These are phyloP conservation scores for Fistulifera pelliculosa DNA, from an alignment of 108 stramenopile genomes.

Conservation along the genomic window DNA sequence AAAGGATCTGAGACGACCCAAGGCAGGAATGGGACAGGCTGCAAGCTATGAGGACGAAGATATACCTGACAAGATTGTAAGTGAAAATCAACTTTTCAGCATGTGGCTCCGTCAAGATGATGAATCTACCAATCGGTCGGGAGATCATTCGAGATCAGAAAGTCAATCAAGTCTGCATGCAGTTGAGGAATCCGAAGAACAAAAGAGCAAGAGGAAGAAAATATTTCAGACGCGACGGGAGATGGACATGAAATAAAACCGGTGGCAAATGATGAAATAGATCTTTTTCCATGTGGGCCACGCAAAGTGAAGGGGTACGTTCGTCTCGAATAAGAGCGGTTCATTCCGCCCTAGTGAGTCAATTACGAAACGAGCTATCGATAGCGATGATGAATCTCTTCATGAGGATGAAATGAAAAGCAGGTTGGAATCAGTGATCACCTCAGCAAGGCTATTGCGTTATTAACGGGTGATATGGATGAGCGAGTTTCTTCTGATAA, in stretches of 20 bases:
- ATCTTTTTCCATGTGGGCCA: conserved; percentile 53
- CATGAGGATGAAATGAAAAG: conserved; percentile 73
- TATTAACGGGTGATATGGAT: conserved; percentile 35
- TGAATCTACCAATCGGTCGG: not conserved
- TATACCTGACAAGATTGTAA: not conserved
- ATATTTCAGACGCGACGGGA: not conserved
- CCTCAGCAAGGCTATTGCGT: conserved; percentile 64
- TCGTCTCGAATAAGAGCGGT: not conserved
- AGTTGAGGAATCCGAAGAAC: too few relatives aligned
- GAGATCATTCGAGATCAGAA: not conserved
- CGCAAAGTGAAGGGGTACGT: conserved; percentile 21
- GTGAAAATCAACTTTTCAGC: conserved; percentile 5
- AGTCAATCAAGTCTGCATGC: not conserved
- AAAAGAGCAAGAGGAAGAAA: not conserved
- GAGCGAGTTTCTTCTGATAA: conserved; percentile 15
- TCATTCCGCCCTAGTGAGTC: not conserved
- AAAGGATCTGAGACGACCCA: too few relatives aligned
- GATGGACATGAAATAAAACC: not conserved
- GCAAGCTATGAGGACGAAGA: too few relatives aligned
- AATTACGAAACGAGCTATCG: conserved; percentile 6
- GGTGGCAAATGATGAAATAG: conserved; percentile 20
- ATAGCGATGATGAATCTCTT: conserved; percentile 60
- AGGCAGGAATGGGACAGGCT: too few relatives aligned
- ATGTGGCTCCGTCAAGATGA: conserved; percentile 7
- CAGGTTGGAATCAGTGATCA: conserved; percentile 82